Evolutionary conservation across 257 asterid species (phyloP), one percentile per base, ranked within the genome.

Genomic region (Parsonsia alboflavescens): DNA sequence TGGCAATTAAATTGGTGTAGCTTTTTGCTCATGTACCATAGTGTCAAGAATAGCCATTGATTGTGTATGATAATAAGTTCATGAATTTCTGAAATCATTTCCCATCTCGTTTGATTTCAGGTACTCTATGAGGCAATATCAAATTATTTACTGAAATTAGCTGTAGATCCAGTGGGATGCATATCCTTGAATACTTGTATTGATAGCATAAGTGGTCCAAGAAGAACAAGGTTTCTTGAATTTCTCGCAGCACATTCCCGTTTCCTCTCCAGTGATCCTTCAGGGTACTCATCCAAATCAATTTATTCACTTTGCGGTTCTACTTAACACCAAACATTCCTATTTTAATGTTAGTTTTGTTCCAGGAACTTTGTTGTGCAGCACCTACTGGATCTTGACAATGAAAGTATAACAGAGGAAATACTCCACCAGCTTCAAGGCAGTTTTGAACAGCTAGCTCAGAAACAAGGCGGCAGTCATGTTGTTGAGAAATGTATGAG

Each of bases 311-410:
- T 17, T 71, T 22, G 22, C 4, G 15, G 21, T 76, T 10, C 28
- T 13, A 48, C 15, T 44, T 45, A 50, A n/a, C 17, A 36, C 8
- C 4, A 52, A 28, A 68, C 48, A 26, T 39, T 12, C 28, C 30
- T 57, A n/a, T 49, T 36, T 46, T 28, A 6, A 48, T 15, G n/a
- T 16, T 42, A 10, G 41, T n/a, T 44, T 26, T 53, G 73, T 2
- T 61, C 10, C 79, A 87, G 89, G 80, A 89, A 85, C 75, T 82
- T 76, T 39, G 86, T 85, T 0, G 87, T 89, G 73, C 94, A 89
- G 76, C 67, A 76, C 1, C 82, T 73, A 5, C 61, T 86, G 8
- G 3, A 5, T 2, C 80, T 75, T 15, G 10, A 28, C 1, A 16
- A 72, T 12, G 3, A 21, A 0, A 0, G 4, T 0, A 42, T 79